Conservation (phyloP, 768 basidiomycete genomes). For the Hericium erinaceus region DNA sequence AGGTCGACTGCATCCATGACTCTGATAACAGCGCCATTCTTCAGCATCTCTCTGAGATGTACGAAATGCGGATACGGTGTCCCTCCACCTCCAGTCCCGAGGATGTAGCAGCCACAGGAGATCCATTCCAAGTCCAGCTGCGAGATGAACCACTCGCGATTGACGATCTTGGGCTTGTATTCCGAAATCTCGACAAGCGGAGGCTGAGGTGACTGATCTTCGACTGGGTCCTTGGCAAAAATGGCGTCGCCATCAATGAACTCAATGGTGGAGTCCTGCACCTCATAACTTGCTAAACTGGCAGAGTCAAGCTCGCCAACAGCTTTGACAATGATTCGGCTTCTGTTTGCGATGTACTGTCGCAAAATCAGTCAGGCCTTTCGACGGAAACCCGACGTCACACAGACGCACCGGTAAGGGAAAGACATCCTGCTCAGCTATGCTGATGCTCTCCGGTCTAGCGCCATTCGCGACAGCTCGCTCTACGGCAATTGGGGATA, state of each 20-base stretch:
- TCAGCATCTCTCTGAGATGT: constrained; percentile 41
- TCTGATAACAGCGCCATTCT: constrained; percentile 36
- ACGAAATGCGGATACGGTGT: constrained; percentile 44
- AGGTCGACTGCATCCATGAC: constrained; percentile 38
- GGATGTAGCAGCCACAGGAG: constrained; percentile 51
- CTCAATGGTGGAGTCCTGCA: neutral
- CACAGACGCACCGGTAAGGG: constrained; percentile 34
- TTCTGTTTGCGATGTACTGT: constrained; percentile 40
- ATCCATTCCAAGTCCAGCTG: constrained; percentile 49
- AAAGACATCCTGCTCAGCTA: constrained; percentile 48
- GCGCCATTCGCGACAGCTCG: constrained; percentile 38
- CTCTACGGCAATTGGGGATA: neutral
- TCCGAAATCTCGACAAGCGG: neutral
- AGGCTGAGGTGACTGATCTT: neutral
- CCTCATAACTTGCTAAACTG: neutral
- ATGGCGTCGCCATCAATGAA: neutral
- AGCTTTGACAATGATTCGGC: constrained; percentile 49
- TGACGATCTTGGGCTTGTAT: constrained; percentile 23
- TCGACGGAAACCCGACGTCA: neutral
- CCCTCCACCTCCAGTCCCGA: constrained; percentile 59
- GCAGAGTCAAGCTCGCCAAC: constrained; percentile 38
- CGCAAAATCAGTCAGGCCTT: neutral
- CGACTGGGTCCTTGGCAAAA: neutral
- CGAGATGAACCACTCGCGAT: constrained; percentile 34
- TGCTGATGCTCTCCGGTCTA: constrained; percentile 29